A percentile compares a stretch with the other conserved stretches of the same genome.
These are phyloP conservation scores for Westerdykella ornata DNA, from an alignment of 2,329 filamentous ascomycete species.

Conservation along the genomic window DNA sequence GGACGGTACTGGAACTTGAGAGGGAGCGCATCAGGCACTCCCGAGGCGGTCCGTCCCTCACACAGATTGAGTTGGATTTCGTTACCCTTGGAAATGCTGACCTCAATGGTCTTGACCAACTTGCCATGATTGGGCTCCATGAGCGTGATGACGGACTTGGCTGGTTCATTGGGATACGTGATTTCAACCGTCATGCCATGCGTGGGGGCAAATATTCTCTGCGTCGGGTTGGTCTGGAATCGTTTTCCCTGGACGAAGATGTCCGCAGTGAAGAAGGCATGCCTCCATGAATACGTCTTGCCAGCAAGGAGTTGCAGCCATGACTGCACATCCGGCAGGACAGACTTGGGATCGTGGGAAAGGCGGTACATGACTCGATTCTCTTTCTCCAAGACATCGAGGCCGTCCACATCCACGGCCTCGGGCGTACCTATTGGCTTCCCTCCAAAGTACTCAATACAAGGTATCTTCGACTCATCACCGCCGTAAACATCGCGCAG, in stretches of 20 bases:
- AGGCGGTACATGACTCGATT: slow-evolving; percentile 80
- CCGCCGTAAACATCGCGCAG: slow-evolving; percentile 72
- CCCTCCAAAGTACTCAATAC: slow-evolving; percentile 92
- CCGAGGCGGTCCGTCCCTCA: slow-evolving; percentile 83
- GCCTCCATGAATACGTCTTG: slow-evolving; percentile 80
- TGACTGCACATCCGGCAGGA: slow-evolving; percentile 69
- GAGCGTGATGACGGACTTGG: slow-evolving; percentile 77
- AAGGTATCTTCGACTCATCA: slow-evolving; percentile 67
- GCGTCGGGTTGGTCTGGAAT: slow-evolving; percentile 95
- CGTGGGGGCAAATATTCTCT: slow-evolving; percentile 79
- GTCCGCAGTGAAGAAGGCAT: slow-evolving; percentile 88
- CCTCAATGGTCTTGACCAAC: slow-evolving; percentile 80
- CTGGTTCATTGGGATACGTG: slow-evolving; percentile 68
- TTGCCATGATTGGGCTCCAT: slow-evolving; percentile 83
- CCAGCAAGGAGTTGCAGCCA: slow-evolving; percentile 90
- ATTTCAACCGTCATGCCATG: slow-evolving; percentile 89
- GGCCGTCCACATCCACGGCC: slow-evolving; percentile 65
- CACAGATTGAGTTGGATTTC: slow-evolving; percentile 86
- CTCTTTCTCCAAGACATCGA: slow-evolving; percentile 73
- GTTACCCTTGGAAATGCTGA: slow-evolving; percentile 65
- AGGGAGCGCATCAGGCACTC: slow-evolving; percentile 72
- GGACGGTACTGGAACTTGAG: slow-evolving; percentile 91
- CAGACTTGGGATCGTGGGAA: slow-evolving; percentile 64
- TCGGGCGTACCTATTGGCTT: slow-evolving; percentile 68
- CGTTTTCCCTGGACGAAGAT: slow-evolving; percentile 92